Evolutionary conservation across 208 protist genomes (phyloP), one percentile per base, ranked within the genome.

Genomic region (Angomonas deanei): DNA sequence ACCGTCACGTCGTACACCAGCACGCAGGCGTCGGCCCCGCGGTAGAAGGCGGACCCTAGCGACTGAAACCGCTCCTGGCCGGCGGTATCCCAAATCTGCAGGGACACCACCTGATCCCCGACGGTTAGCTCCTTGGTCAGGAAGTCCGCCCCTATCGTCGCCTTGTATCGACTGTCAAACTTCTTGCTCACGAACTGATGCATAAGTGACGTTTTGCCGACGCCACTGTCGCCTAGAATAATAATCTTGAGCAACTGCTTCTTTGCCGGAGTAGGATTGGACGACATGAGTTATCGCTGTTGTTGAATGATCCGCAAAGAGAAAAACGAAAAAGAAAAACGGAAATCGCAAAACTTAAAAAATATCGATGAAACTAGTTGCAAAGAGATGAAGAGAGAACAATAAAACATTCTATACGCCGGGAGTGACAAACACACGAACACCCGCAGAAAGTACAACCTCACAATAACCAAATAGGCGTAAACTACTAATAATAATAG

Each of bases 121-220:
- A 99, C 84, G 64, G 92, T 90, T 17, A 99, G 72, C 49, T 99
- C 97, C 70, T 98, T 99, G 0, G 97, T 98, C 28, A 99, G 86
- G 75, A 99, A 99, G 75, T 99, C 98, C 17, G 98, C 98, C 23
- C 98, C 98, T 73, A 99, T 99, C 46, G 98, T 99, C 17, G 98
- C 98, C 85, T 99, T 99, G 79, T 99, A 99, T 66, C 98, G 93
- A 64, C 78, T 96, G 64, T 94, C 86, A 66, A 96, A 97, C 57
- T 84, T 92, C 57, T 89, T 80, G 71, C 84, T 91, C 4, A 96
- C 88, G 62, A 91, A 97, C 56, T 92, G 93, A 70, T 95, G 76
- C 89, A 97, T 94, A 3, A 97, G 65, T 19, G 87, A 92, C 5
- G 91, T 96, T 70, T 97, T 97, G 23, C 93, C 93, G 6, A 95